A percentile compares a stretch with the other conserved stretches of the same genome.
Conservation (phyloP, 2,329 filamentous ascomycete genomes). For the Clonostachys rosea region DNA sequence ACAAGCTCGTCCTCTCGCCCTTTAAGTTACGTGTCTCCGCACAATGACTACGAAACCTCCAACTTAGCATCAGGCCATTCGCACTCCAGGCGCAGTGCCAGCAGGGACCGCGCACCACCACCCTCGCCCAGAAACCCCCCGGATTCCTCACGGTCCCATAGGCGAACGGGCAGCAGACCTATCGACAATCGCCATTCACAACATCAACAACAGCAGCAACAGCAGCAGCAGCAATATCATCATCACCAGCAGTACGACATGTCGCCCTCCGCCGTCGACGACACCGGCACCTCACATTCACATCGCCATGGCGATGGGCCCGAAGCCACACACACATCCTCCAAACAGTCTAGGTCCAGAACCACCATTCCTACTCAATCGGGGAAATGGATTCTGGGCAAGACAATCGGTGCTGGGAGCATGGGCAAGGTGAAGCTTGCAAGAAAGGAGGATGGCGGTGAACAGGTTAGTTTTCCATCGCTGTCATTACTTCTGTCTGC, state of each 20-base stretch:
- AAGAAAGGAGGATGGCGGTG: slow-evolving; percentile 81
- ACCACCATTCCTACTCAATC: slow-evolving; percentile 88
- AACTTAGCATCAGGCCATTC: slow-evolving; percentile 55
- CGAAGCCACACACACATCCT: slow-evolving; percentile 28
- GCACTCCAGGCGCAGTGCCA: slow-evolving; percentile 53
- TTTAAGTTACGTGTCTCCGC: slow-evolving; percentile 38
- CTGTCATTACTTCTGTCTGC: slow-evolving; percentile 3
- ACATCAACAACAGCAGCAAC: slow-evolving; percentile 18
- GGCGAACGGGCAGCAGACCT: slow-evolving; percentile 28
- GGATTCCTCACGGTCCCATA: slow-evolving; percentile 16
- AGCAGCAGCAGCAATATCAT: background rate
- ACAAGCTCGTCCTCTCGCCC: slow-evolving; percentile 2
- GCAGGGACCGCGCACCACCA: slow-evolving; percentile 51
- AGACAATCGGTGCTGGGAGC: slow-evolving; percentile 94
- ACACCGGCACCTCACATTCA: background rate
- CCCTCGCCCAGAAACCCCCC: slow-evolving; percentile 47
- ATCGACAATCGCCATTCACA: slow-evolving; percentile 16
- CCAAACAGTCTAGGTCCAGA: slow-evolving; percentile 51
- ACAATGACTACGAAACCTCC: slow-evolving; percentile 70
- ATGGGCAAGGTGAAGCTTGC: slow-evolving; percentile 99
- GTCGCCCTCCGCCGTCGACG: background rate
- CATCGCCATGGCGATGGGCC: slow-evolving; percentile 42
- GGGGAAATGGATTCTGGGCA: slow-evolving; percentile 91
- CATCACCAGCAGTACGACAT: background rate
- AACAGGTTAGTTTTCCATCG: slow-evolving; percentile 62